A percentile compares a stretch with the other conserved stretches of the same genome.
These are phyloP conservation scores for Solanum peruvianum DNA, from an alignment of 257 asterid genomes.

Conservation along the genomic window DNA sequence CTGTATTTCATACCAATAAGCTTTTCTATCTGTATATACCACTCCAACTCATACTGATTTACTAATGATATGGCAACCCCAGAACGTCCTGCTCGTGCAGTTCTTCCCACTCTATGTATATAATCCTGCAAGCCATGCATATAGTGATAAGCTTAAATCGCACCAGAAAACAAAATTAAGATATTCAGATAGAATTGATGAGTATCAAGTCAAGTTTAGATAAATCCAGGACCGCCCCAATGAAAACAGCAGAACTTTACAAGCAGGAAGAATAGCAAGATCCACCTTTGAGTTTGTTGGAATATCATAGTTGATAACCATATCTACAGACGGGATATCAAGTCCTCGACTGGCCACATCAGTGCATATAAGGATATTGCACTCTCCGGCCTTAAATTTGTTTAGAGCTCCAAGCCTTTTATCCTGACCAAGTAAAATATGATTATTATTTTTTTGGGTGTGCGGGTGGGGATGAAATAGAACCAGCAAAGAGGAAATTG, in stretches of 20 bases:
- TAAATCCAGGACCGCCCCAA: neutral
- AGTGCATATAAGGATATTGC: constrained; percentile 78
- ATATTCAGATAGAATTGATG: neutral
- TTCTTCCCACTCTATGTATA: constrained; percentile 96
- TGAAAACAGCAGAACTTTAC: neutral
- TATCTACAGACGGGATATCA: constrained; percentile 83
- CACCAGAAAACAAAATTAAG: neutral
- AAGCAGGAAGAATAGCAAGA: neutral
- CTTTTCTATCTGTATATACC: constrained; percentile 79
- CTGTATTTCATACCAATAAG: constrained; percentile 45
- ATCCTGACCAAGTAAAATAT: constrained; percentile 26
- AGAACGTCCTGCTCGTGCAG: constrained; percentile 96
- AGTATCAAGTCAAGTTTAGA: neutral
- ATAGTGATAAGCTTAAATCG: neutral
- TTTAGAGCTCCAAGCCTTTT: constrained; percentile 84
- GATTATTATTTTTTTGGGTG: neutral
- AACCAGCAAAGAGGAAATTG: neutral
- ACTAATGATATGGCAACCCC: constrained; percentile 77
- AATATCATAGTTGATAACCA: constrained; percentile 86
- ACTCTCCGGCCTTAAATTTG: constrained; percentile 79
- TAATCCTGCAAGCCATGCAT: constrained; percentile 53
- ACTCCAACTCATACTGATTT: constrained; percentile 85
- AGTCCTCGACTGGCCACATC: constrained; percentile 98
- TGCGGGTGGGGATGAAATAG: neutral
- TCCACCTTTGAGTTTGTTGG: constrained; percentile 86